Percentiles rank a stretch among this genome's conserved stretches.
Evolutionary conservation across 371 early-diverging fungal genomes (phyloP).

Genomic region (Rhizomucor pusillus): DNA sequence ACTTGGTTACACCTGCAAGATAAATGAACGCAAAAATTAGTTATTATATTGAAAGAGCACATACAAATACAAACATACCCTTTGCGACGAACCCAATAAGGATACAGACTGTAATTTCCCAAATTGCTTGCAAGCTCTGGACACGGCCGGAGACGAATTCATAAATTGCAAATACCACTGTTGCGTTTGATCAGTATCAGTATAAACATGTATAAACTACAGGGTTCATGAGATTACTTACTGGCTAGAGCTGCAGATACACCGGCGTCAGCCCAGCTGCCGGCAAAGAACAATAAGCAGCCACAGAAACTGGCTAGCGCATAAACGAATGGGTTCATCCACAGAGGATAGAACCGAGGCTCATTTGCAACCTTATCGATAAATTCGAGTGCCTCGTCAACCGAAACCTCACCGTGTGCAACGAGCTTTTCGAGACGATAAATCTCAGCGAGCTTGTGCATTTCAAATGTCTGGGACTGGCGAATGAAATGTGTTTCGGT

Average conservation of each 20-base stretch:
- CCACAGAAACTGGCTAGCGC: constrained; percentile 48
- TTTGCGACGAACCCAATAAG: constrained; percentile 65
- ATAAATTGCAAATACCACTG: constrained; percentile 42
- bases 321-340: constrained; percentile 53
- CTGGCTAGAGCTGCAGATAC: constrained; percentile 42
- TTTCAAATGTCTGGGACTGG: constrained; percentile 60
- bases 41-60: too few relatives aligned
- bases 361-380: constrained; percentile 40
- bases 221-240: constrained; percentile 20
- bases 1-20: constrained; percentile 25
- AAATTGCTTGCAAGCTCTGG: constrained; percentile 51
- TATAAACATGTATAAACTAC: too few relatives aligned
- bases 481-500: constrained; percentile 77
- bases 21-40: constrained; percentile 6
- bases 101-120: constrained; percentile 70
- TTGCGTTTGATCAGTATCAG: not conserved
- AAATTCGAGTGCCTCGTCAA: constrained; percentile 54
- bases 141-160: constrained; percentile 39
- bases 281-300: constrained; percentile 46
- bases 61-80: constrained; percentile 31
- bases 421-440: constrained; percentile 54
- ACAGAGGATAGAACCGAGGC: constrained; percentile 45
- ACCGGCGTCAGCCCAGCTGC: constrained; percentile 38
- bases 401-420: constrained; percentile 48
- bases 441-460: constrained; percentile 63